These are phyloP conservation scores for Lepiota brunneoincarnata DNA, from an alignment of 768 basidiomycete genomes.

Conservation along the genomic window DNA sequence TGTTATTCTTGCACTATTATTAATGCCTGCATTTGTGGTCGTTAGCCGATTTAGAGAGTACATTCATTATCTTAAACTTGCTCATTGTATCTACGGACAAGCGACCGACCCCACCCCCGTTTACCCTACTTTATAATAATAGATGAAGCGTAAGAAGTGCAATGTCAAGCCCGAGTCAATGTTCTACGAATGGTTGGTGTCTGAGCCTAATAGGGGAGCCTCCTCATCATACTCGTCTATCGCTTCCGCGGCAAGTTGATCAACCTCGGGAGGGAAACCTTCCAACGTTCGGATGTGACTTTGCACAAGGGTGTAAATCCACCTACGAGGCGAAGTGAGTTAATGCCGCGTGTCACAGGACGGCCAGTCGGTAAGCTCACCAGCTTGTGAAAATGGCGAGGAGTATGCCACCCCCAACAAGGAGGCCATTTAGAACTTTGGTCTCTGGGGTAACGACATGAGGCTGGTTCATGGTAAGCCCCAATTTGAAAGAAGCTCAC, in stretches of 20 bases:
- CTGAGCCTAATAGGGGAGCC: conserved; percentile 45
- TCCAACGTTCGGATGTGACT: conserved; percentile 55
- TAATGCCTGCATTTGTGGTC: conserved; percentile 27
- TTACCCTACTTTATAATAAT: neutral
- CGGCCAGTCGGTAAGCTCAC: conserved; percentile 37
- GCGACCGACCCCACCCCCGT: conserved; percentile 13
- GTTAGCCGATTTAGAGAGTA: conserved; percentile 1
- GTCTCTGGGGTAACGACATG: conserved; percentile 39
- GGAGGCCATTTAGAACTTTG: conserved; percentile 58
- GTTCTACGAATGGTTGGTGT: neutral
- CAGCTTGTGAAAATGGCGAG: conserved; percentile 62
- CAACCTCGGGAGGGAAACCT: conserved; percentile 43
- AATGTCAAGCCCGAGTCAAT: neutral
- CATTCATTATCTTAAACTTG: conserved; percentile 17
- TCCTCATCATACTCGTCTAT: conserved; percentile 60
- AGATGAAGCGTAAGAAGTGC: neutral
- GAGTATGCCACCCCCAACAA: conserved; percentile 59
- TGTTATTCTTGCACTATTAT: conserved; percentile 94
- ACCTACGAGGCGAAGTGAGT: conserved; percentile 35
- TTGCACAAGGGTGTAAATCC: conserved; percentile 64
- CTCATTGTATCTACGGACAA: conserved; percentile 16
- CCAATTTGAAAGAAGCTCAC: conserved; percentile 35
- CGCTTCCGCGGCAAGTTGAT: conserved; percentile 57
- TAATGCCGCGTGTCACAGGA: conserved; percentile 9
- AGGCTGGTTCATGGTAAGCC: neutral